A percentile compares a stretch with the other conserved stretches of the same genome.
Conservation (phyloP, 768 basidiomycete genomes). For the Agaricus sinodeliciosus region DNA sequence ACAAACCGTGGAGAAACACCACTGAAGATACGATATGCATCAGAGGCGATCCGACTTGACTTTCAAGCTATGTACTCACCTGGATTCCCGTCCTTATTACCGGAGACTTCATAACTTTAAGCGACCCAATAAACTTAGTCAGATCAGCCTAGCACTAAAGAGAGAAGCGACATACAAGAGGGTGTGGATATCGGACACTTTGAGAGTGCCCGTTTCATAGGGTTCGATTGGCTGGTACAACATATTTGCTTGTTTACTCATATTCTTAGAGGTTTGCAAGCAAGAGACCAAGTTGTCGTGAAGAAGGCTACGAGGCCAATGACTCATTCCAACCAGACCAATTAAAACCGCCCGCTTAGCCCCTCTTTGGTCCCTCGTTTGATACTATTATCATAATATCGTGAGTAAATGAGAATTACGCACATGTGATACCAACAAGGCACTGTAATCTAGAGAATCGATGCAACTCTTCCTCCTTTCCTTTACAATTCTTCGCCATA, state of each 20-base stretch:
- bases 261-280: no score
- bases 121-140: background rate
- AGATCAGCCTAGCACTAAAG: constrained; percentile 4
- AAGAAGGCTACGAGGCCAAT: no score
- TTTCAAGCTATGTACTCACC: constrained; percentile 32
- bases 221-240: constrained; percentile 69
- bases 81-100: constrained; percentile 70
- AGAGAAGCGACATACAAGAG: constrained; percentile 48
- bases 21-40: constrained; percentile 31
- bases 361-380: no score
- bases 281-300: no score
- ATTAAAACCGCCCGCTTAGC: no score
- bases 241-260: constrained; percentile 1
- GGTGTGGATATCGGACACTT: constrained; percentile 69
- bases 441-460: constrained; percentile 19
- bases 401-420: no score
- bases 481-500: constrained; percentile 84
- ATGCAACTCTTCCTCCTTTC: constrained; percentile 72
- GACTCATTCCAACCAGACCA: no score
- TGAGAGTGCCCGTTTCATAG: constrained; percentile 55
- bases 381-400: no score
- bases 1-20: constrained; percentile 68
- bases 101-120: constrained; percentile 75
- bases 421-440: no score
- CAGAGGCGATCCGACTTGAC: background rate